A percentile compares a stretch with the other conserved stretches of the same genome.
Conservation (phyloP, 1,139 yeast genomes). For the Debaryomycetaceae sp. region DNA sequence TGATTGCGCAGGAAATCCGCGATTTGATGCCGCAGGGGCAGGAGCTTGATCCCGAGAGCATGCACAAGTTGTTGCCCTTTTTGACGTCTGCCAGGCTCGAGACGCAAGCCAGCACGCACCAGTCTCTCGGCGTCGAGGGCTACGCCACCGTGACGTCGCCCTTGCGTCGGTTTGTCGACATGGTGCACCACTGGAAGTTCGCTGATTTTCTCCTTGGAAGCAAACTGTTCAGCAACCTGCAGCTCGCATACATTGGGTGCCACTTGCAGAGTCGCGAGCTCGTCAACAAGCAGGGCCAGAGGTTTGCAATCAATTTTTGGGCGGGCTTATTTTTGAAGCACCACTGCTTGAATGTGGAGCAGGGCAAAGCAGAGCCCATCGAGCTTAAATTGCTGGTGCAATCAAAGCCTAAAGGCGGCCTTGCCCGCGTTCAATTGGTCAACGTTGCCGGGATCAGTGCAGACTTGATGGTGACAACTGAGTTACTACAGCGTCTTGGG, state of each 20-base stretch:
- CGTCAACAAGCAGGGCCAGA: slow-evolving; percentile 22
- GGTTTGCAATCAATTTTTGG: slow-evolving; percentile 33
- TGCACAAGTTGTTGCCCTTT: slow-evolving; percentile 18
- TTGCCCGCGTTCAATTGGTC: slow-evolving; percentile 22
- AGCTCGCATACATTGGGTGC: slow-evolving; percentile 14
- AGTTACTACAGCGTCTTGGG: slow-evolving; percentile 16
- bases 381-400: slow-evolving; percentile 23
- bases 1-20: slow-evolving; percentile 38
- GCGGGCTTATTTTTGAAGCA: slow-evolving; percentile 31
- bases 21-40: slow-evolving; percentile 19
- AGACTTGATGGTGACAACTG: slow-evolving; percentile 20
- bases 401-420: slow-evolving; percentile 25
- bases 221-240: slow-evolving; percentile 6
- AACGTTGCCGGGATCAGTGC: slow-evolving; percentile 24
- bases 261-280: slow-evolving; percentile 32
- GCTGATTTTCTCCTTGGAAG: slow-evolving; percentile 21
- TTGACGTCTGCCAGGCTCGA: slow-evolving; percentile 30
- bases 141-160: slow-evolving; percentile 89
- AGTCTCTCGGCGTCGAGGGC: slow-evolving; percentile 56
- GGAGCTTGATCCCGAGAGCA: slow-evolving; percentile 15
- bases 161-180: slow-evolving; percentile 77
- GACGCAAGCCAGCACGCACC: slow-evolving; percentile 42
- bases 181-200: slow-evolving; percentile 65
- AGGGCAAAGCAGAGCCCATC: slow-evolving; percentile 16
- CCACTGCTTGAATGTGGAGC: slow-evolving; percentile 18